Evolutionary conservation across 2,329 filamentous ascomycete species (phyloP), one percentile per base, ranked within the genome.

Genomic region (Plenodomus lindquistii): DNA sequence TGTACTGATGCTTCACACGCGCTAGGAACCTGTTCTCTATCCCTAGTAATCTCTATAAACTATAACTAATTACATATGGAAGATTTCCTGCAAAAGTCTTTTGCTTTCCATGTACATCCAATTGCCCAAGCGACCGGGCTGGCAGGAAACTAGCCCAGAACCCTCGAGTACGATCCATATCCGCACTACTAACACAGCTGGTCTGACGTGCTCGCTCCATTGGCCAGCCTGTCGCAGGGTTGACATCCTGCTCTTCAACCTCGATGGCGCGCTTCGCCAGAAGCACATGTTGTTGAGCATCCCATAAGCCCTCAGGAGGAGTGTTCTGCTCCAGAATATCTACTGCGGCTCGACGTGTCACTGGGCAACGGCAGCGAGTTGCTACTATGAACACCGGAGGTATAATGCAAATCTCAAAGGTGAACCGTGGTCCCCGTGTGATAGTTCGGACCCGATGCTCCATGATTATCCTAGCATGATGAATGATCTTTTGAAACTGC

Each of bases 301-400:
- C 60, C 57, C 55, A 63, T 7, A 63, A 48, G 1, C 52, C 57
- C 42, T 65, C 62, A 4, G 60, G 50, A 4, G 62, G 62, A 11
- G 52, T 50, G 10, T 62, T 55, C 1, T 44, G 43, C n/a, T 43
- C 48, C 7, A 63, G 54, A 10, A 62, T 48, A 16, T 48, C 17
- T 29, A 65, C 40, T 10, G 60, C 53, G 17, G 59, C 50, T 31
- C 62, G 62, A 8, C 60, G 55, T 17, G 60, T 65, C 3, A 29
- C 18, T 0, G 62, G 62, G 34, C 60, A 63, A 4, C 62, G 55
- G 38, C 62, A 65, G 10, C 48, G 48, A 1, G 42, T 50, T 24
- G 55, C 60, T 9, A 31, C 36, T 17, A 56, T 47, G 29, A 51
- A 56, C 3, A 60, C 45, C 10, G 18, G 19, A 5, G 50, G 52